These are phyloP conservation scores for Pseudogymnoascus sp. DNA, from an alignment of 2,329 filamentous ascomycete species.

Conservation along the genomic window DNA sequence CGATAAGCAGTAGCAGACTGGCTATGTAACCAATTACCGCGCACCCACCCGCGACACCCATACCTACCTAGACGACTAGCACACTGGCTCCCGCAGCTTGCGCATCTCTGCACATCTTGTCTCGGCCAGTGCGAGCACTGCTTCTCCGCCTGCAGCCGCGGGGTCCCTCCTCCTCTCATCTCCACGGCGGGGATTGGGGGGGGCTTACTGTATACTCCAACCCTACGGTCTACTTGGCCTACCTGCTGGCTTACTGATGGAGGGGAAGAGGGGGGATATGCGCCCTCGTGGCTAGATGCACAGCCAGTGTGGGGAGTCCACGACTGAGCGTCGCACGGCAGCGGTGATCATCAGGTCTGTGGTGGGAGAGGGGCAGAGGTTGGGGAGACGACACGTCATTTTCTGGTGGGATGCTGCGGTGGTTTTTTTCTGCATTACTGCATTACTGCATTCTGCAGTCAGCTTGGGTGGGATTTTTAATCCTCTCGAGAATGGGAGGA, in stretches of 20 bases:
- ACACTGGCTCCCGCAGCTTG: neutral
- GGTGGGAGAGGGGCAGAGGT: neutral
- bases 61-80: neutral
- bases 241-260: neutral
- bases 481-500: neutral
- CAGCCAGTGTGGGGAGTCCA: neutral
- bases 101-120: neutral
- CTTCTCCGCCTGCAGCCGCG: too few relatives aligned
- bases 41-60: neutral
- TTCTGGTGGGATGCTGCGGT: neutral
- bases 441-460: constrained; percentile 2
- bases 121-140: too few relatives aligned
- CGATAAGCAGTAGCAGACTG: too few relatives aligned
- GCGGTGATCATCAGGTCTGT: neutral
- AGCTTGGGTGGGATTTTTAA: neutral
- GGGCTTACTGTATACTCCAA: neutral
- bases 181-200: neutral
- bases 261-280: too few relatives aligned
- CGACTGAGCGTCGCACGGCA: neutral
- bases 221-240: neutral
- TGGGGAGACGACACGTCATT: neutral
- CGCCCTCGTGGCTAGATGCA: neutral
- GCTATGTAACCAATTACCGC: neutral
- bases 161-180: neutral
- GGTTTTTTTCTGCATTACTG: neutral